Base-by-base conservation (phyloP, 352 stramenopile genomes). In the Pythium sukuiense region DNA sequence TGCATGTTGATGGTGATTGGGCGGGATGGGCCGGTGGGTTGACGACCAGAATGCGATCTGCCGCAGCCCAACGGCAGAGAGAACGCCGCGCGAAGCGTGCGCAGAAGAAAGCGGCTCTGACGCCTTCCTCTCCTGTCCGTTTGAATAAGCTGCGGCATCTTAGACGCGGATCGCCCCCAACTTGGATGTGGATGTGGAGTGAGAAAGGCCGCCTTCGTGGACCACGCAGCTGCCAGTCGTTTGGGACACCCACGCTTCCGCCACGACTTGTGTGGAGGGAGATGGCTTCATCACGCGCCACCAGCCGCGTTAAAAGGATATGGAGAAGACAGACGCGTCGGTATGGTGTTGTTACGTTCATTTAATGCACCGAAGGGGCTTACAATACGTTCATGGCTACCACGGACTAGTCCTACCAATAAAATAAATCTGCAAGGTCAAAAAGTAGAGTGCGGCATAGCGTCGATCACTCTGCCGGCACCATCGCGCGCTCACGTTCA, bases 401-500 rank as follows among this genome's bases (percentile, higher is more conserved):
- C 26, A 24, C 24, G 26, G 49, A 37, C 11, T 24, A n/a, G 24
- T 55, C 45, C 26, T 52, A n/a, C 45, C 39, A 55, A 55, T 65
- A 55, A 55, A 55, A 35, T 37, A 24, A 52, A 52, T 30, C n/a
- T 29, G 5, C 8, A 27, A 4, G 29, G 6, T 13, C 37, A 43
- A 43, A 52, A 27, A 16, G 43, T 18, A n/a, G n/a, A n/a, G 43
- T 50, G 16, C n/a, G 16, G 14, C 13, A 2, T 6, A 24, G 4
- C n/a, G 18, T 29, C 14, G 16, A 20, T 70, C 53, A 71, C 33
- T 71, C 65, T 7, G 59, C 61, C 1, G 66, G 55, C 55, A 62
- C 49, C 20, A 73, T 61, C 6, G 76, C 76, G 6, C 82, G 64
- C 35, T 85, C 70, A 58, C 86, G 82, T 67, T 94, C 84, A 57